These are phyloP conservation scores for Fusarium lateritium DNA, from an alignment of 2,329 filamentous ascomycete genomes.

Conservation along the genomic window DNA sequence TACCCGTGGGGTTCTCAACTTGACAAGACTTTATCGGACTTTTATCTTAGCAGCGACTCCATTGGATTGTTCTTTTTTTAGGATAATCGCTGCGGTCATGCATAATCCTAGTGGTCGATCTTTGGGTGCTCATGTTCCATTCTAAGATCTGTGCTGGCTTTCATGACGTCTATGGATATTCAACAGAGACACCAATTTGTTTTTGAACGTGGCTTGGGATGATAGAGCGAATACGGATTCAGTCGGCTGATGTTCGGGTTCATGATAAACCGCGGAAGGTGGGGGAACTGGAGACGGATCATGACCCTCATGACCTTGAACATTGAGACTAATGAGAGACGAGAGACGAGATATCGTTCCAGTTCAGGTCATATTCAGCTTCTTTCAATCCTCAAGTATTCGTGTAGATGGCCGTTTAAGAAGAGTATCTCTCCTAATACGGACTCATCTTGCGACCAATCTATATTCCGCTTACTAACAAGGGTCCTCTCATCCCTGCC, in stretches of 20 bases:
- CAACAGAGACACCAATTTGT: not conserved
- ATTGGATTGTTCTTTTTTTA: constrained; percentile 7
- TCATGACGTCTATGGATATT: constrained; percentile 8
- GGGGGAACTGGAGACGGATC: constrained; percentile 24
- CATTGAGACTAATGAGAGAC: not conserved
- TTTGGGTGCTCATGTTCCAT: not conserved
- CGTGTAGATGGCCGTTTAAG: not conserved
- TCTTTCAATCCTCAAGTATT: not conserved
- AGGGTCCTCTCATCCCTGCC: constrained; percentile 20
- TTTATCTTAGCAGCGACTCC: not conserved
- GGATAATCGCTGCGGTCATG: constrained; percentile 2
- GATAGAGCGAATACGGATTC: constrained; percentile 31
- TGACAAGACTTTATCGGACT: not conserved
- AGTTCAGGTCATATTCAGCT: not conserved
- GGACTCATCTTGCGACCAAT: not conserved
- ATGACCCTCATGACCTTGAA: constrained; percentile 34
- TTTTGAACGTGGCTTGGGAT: constrained; percentile 18
- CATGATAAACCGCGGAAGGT: constrained; percentile 31
- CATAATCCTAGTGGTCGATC: constrained; percentile 17
- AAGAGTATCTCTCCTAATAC: not conserved
- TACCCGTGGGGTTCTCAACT: constrained; percentile 8
- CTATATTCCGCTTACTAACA: constrained; percentile 41
- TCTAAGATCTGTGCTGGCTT: not conserved
- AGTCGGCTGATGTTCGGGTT: constrained; percentile 46
- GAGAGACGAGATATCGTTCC: not conserved